Conservation (phyloP, 176 grass and related monocot species). For the Zoysia pacifica region DNA sequence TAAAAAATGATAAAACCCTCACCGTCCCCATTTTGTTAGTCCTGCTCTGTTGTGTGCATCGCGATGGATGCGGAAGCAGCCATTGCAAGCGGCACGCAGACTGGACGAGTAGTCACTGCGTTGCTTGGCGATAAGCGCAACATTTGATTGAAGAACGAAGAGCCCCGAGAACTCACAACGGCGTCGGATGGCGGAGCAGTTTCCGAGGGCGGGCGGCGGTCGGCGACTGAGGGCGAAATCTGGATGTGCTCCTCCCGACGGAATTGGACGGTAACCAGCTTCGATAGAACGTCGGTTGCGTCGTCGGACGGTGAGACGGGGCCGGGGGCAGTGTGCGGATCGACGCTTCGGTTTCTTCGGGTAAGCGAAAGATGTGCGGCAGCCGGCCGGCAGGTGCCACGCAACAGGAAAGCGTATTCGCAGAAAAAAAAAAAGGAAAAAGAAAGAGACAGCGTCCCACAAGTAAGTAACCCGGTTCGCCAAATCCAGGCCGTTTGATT, state of each 20-base stretch:
- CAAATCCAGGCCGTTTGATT: conserved; percentile 38
- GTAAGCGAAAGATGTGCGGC: too few relatives aligned
- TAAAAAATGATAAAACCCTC: not conserved
- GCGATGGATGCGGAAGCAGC: not conserved
- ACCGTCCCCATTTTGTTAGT: not conserved
- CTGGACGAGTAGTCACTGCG: not conserved
- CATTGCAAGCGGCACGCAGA: not conserved
- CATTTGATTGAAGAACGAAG: not conserved
- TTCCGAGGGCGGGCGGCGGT: not conserved
- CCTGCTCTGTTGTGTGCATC: not conserved
- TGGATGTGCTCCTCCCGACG: not conserved
- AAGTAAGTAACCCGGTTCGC: not conserved
- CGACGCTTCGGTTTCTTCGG: not conserved
- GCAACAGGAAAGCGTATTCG: too few relatives aligned
- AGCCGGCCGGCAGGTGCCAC: too few relatives aligned
- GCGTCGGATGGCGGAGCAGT: not conserved
- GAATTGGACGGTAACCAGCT: not conserved
- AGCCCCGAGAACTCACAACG: not conserved
- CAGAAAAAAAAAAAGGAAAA: not conserved
- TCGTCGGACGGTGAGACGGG: too few relatives aligned
- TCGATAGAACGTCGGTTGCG: not conserved
- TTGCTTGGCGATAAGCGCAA: not conserved
- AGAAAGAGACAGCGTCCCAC: not conserved
- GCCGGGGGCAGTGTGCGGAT: not conserved
- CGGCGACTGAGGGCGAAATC: not conserved